phyloP scores from a whole-genome alignment of 371 early-diverging fungal genomes.

The Chytridium lagenaria region DNA sequence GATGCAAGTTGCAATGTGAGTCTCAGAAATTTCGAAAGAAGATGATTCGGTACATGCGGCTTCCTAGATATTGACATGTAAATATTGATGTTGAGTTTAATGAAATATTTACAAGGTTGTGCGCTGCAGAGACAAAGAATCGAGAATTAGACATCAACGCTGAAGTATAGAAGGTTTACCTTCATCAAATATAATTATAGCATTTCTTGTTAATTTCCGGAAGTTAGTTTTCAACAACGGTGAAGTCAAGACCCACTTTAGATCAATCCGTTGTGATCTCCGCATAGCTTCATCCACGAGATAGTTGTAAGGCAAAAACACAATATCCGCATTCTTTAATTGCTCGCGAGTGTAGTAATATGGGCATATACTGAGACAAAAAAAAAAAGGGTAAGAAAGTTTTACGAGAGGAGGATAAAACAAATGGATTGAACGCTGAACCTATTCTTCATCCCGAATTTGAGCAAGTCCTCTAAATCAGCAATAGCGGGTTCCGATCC shows the following conservation, averaged over 20 bases:
- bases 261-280: conserved; percentile 48
- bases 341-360: conserved; percentile 78
- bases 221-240: conserved; percentile 9
- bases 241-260: too few relatives aligned
- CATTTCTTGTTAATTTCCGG: conserved; percentile 32
- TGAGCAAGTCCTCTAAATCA: conserved; percentile 4
- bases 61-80: conserved; percentile 43
- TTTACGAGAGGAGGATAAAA: too few relatives aligned
- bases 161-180: conserved; percentile 62
- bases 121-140: not conserved
- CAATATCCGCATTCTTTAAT: conserved; percentile 70
- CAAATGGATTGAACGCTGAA: not conserved
- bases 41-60: conserved; percentile 56
- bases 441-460: not conserved
- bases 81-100: too few relatives aligned
- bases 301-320: conserved; percentile 95
- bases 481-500: not conserved
- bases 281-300: conserved; percentile 75
- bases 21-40: conserved; percentile 55
- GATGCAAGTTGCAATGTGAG: conserved; percentile 37
- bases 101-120: not conserved
- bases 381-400: not conserved
- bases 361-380: conserved; percentile 70
- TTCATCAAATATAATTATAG: conserved; percentile 90
- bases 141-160: conserved; percentile 23